Evolutionary conservation across 768 basidiomycete genomes (phyloP), one percentile per base, ranked within the genome.

Genomic region (Chalciporus chontae): DNA sequence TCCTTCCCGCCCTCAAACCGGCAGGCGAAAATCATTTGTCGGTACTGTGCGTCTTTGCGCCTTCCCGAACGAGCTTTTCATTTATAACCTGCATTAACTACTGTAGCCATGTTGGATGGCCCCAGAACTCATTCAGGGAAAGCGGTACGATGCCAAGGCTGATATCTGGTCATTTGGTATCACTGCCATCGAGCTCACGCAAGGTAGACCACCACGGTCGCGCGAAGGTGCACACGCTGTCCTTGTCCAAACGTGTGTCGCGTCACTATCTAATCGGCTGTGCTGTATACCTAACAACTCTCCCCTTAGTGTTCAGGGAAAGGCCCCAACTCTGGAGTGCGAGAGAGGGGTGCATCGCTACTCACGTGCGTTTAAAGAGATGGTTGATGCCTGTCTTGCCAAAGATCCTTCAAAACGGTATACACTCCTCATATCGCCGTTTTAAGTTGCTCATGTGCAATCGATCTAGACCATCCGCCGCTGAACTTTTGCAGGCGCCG

Each of bases 131-230:
- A 89, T 97, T 41, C 79, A 87, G 57, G 88, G 92, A 43, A 79
- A 79, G 56, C 80, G 81, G 48, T 95, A 94, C 65, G 92, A 94
- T 63, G 78, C 83, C 11, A 80, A 84, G 55, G 91, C 91, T 17
- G 94, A 97, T 63, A 94, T 97, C 50, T 97, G 94, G 93, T 93
- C 90, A 50, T 89, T 96, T 65, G 94, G 91, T 11, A 94, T 97
- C 51, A 95, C 93, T n/a, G 87, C 93, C 14, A 71, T 96, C 40
- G 94, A 96, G 65, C 75, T 97, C 27, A 78, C 90, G 0, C 85
- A 90, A 60, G 94, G 94, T 0, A 81, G 85, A 5, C 90, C 93
- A 2, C 94, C 94, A n/a, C 74, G 83, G 50, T 87, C 86, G 14
- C 78, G 85, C 54, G 85, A 89, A 59, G 75, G 84, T 8, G 79